A percentile compares a stretch with the other conserved stretches of the same genome.
phyloP scores from a whole-genome alignment of 768 basidiomycete genomes.

The Termitomyces eurrhizus region DNA sequence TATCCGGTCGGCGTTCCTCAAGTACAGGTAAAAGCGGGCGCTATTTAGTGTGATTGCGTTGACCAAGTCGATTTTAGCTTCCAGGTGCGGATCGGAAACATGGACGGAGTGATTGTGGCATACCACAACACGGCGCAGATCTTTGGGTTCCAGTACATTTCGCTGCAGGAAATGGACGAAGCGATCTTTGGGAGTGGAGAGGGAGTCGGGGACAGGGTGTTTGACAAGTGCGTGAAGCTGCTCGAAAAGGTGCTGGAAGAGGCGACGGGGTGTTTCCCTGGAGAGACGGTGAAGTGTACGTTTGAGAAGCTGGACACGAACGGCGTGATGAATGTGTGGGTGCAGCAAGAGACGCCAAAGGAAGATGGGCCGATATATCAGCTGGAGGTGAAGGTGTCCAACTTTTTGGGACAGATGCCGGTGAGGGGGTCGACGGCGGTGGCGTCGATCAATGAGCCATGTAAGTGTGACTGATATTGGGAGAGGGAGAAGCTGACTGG shows the following conservation, averaged over 20 bases:
- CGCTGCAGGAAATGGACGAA: conserved; percentile 84
- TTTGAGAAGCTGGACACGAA: conserved; percentile 51
- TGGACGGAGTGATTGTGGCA: conserved; percentile 91
- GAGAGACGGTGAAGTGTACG: conserved; percentile 56
- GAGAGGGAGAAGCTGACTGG: neutral
- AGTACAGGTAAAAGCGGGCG: conserved; percentile 64
- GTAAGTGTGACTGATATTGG: conserved; percentile 18
- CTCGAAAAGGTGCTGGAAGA: conserved; percentile 66
- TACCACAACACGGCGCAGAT: conserved; percentile 85
- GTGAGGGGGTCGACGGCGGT: conserved; percentile 35
- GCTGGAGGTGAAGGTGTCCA: conserved; percentile 45
- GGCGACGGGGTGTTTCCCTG: conserved; percentile 56
- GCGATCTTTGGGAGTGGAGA: conserved; percentile 59
- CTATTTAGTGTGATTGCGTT: neutral
- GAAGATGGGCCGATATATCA: conserved; percentile 53
- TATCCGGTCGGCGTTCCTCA: conserved; percentile 89
- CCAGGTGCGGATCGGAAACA: conserved; percentile 93
- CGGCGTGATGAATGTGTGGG: conserved; percentile 55
- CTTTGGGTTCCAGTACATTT: conserved; percentile 93
- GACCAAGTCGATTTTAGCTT: conserved; percentile 47
- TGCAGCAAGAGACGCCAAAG: conserved; percentile 49
- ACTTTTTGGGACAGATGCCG: conserved; percentile 36
- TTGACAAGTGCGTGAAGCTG: conserved; percentile 66
- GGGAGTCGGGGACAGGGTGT: conserved; percentile 68
- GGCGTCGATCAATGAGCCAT: conserved; percentile 19